A percentile compares a stretch with the other conserved stretches of the same genome.
Conservation (phyloP, 768 basidiomycete genomes). For the Hericium coralloides region DNA sequence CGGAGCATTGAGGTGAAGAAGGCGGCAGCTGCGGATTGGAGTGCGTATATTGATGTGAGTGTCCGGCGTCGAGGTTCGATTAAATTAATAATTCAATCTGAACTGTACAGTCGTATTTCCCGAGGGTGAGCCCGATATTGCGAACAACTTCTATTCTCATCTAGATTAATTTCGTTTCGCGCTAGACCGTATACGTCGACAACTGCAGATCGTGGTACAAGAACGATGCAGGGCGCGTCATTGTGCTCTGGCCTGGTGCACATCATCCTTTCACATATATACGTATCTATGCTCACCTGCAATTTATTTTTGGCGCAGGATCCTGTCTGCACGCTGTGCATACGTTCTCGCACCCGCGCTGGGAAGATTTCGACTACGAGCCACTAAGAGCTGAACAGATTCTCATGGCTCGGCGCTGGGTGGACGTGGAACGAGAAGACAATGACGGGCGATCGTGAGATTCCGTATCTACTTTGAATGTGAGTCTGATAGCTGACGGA, state of each 20-base stretch:
- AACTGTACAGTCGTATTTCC: slow-evolving; percentile 6
- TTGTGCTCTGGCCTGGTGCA: slow-evolving; percentile 20
- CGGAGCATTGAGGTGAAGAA: slow-evolving; percentile 19
- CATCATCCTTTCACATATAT: neutral
- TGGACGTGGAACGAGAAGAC: slow-evolving; percentile 17
- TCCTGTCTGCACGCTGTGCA: slow-evolving; percentile 8
- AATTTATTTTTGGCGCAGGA: neutral
- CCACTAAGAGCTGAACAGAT: slow-evolving; percentile 10
- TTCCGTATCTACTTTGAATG: neutral
- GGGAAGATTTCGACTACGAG: slow-evolving; percentile 20
- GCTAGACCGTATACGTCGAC: slow-evolving; percentile 16
- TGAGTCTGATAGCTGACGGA: neutral
- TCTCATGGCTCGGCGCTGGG: slow-evolving; percentile 22
- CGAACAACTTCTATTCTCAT: neutral
- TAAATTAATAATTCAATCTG: too few species aligned
- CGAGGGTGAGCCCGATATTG: neutral
- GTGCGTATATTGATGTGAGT: slow-evolving; percentile 15
- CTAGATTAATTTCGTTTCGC: neutral
- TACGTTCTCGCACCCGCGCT: slow-evolving; percentile 16
- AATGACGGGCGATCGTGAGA: slow-evolving; percentile 10
- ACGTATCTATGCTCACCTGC: neutral
- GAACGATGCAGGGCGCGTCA: slow-evolving; percentile 19
- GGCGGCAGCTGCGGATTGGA: slow-evolving; percentile 22
- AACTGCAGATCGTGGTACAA: slow-evolving; percentile 21
- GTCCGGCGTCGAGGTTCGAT: neutral